Percentiles rank a stretch among this genome's conserved stretches.
phyloP scores from a whole-genome alignment of 2,329 filamentous ascomycete species.

The Aspergillus latus region DNA sequence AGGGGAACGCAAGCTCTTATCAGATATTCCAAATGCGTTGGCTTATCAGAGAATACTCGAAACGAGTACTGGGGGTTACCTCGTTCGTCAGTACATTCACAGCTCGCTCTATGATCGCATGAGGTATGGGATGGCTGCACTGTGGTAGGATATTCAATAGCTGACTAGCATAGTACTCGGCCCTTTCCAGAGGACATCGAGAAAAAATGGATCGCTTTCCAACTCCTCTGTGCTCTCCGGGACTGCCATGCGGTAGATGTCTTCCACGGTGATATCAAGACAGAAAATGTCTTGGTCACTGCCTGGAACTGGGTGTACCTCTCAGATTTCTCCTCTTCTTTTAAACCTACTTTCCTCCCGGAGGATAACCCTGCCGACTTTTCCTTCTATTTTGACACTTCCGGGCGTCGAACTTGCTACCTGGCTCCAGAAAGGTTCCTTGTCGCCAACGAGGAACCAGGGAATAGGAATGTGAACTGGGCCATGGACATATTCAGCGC shows the following conservation, averaged over 20 bases:
- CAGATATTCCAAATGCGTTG: conserved; percentile 85
- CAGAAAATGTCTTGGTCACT: conserved; percentile 92
- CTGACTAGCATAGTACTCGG: conserved; percentile 66
- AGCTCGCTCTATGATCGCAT: conserved; percentile 96
- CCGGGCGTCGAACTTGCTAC: conserved; percentile 88
- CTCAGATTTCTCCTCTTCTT: conserved; percentile 93
- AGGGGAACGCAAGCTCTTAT: conserved; percentile 78
- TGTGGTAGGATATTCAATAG: no score
- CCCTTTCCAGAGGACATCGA: conserved; percentile 97
- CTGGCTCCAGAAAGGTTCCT: conserved; percentile 91
- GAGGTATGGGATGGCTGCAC: conserved; percentile 15
- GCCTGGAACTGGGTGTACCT: conserved; percentile 99
- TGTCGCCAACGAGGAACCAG: conserved; percentile 64
- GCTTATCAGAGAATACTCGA: conserved; percentile 89
- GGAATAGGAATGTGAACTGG: conserved; percentile 70
- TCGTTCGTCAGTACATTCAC: conserved; percentile 92
- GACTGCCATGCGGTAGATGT: conserved; percentile 88
- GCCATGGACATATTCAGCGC: conserved; percentile 99
- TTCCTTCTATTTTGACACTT: conserved; percentile 96
- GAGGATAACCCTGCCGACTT: conserved; percentile 98
- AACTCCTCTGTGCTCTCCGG: conserved; percentile 85
- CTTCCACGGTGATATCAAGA: conserved; percentile 98
- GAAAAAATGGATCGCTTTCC: conserved; percentile 98
- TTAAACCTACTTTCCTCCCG: conserved; percentile 89
- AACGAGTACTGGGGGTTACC: conserved; percentile 85